phyloP scores from a whole-genome alignment of 2,329 filamentous ascomycete genomes.

The Fusarium newnesense region DNA sequence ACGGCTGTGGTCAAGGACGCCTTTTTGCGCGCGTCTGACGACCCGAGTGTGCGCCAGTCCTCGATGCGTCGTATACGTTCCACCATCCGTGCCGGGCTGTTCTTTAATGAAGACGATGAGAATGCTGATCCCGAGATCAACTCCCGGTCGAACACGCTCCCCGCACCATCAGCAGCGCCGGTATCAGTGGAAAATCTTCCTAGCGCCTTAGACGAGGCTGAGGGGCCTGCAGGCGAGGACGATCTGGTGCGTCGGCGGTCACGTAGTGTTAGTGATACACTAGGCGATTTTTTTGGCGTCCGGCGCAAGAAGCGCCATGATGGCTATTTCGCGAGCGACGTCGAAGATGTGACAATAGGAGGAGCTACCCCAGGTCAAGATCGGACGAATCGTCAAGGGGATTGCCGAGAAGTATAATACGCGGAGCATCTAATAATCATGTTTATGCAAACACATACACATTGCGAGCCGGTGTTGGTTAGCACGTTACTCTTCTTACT shows the following conservation, averaged over 20 bases:
- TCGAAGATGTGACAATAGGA: conserved; percentile 33
- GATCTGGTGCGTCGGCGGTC: conserved; percentile 46
- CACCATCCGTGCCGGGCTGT: conserved; percentile 64
- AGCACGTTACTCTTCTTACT: conserved; percentile 31
- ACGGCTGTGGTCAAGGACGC: conserved; percentile 67
- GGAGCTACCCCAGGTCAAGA: conserved; percentile 7
- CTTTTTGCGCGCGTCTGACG: conserved; percentile 59
- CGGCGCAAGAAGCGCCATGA: conserved; percentile 47
- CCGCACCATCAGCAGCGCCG: conserved; percentile 32
- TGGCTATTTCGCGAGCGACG: conserved; percentile 32
- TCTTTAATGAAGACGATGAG: conserved; percentile 60
- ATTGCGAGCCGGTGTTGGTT: conserved; percentile 30
- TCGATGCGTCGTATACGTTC: conserved; percentile 60
- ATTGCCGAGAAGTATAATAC: conserved; percentile 16
- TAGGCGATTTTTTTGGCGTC: conserved; percentile 54
- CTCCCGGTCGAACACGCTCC: conserved; percentile 24
- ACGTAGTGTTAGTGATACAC: conserved; percentile 55
- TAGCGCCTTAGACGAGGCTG: conserved; percentile 31
- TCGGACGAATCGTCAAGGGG: conserved; percentile 16
- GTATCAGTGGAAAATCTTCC: conserved; percentile 44
- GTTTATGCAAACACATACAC: conserved; percentile 29
- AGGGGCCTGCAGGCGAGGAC: conserved; percentile 18
- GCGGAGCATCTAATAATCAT: conserved; percentile 28
- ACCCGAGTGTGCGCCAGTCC: conserved; percentile 52
- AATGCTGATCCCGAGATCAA: conserved; percentile 26